These are phyloP conservation scores for Xylariaceae sp. DNA, from an alignment of 2,329 filamentous ascomycete species.

Conservation along the genomic window DNA sequence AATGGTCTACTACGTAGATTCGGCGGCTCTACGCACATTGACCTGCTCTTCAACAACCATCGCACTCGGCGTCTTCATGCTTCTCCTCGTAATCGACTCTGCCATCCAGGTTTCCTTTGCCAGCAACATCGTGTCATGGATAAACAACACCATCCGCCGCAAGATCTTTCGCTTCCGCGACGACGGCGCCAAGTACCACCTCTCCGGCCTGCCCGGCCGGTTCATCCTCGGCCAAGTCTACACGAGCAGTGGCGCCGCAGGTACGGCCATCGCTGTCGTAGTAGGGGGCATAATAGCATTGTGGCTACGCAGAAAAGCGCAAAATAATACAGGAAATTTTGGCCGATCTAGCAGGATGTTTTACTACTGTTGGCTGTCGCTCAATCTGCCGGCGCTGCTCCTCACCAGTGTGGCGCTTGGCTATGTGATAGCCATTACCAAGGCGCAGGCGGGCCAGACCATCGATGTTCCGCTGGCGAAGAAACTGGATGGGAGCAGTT, in stretches of 20 bases:
- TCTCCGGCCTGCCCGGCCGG: slow-evolving; percentile 31
- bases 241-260: slow-evolving; percentile 39
- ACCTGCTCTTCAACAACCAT: slow-evolving; percentile 8
- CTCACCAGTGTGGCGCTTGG: slow-evolving; percentile 35
- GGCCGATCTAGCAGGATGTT: slow-evolving; percentile 11
- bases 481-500: slow-evolving; percentile 24
- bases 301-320: slow-evolving; percentile 25
- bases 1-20: slow-evolving; percentile 6
- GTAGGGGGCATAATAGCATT: slow-evolving; percentile 34
- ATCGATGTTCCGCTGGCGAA: slow-evolving; percentile 30
- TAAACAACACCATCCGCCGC: slow-evolving; percentile 31
- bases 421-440: slow-evolving; percentile 35
- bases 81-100: slow-evolving; percentile 35
- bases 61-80: slow-evolving; percentile 26
- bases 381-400: slow-evolving; percentile 33
- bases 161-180: slow-evolving; percentile 26
- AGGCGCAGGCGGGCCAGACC: slow-evolving; percentile 27
- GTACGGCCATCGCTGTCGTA: slow-evolving; percentile 34
- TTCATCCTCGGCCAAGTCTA: slow-evolving; percentile 39
- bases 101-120: slow-evolving; percentile 38
- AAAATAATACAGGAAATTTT: slow-evolving; percentile 16
- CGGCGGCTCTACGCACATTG: not conserved
- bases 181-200: slow-evolving; percentile 21
- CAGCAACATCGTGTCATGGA: slow-evolving; percentile 36
- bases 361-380: slow-evolving; percentile 35